phyloP scores from a whole-genome alignment of 306 rosid genomes.

The Begonia fuchsioides region DNA sequence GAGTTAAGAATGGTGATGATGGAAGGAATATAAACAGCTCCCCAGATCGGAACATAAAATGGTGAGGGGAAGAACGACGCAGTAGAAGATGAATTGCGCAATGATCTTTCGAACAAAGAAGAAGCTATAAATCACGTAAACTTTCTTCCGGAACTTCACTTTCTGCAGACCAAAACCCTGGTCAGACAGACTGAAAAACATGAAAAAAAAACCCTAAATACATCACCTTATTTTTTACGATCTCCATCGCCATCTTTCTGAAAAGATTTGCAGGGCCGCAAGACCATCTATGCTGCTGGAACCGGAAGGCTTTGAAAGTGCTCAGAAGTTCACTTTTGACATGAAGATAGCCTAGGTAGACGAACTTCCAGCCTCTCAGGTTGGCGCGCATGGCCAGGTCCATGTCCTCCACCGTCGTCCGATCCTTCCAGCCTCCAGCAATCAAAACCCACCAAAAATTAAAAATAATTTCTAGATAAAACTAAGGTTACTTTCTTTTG shows the following conservation, averaged over 20 bases:
- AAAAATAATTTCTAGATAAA: no score
- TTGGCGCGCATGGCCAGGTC: neutral
- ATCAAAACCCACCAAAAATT: no score
- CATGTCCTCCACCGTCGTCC: no score
- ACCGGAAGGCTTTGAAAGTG: neutral
- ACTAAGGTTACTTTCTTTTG: no score
- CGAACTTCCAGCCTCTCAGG: neutral
- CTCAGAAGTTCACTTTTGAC: no score
- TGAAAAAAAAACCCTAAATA: no score
- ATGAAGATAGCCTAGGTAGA: neutral
- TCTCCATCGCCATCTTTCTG: slow-evolving; percentile 1
- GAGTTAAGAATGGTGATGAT: slow-evolving; percentile 64
- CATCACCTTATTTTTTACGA: neutral
- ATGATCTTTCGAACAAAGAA: no score
- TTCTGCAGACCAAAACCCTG: slow-evolving; percentile 27
- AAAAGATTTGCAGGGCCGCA: slow-evolving; percentile 1
- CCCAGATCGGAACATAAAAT: no score
- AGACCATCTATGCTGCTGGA: neutral
- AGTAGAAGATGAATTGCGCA: slow-evolving; percentile 50
- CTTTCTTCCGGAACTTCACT: slow-evolving; percentile 41
- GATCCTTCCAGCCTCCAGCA: neutral
- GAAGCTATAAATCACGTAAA: no score
- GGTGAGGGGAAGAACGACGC: slow-evolving; percentile 57
- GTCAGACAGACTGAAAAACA: no score
- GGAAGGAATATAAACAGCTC: no score